Evolutionary conservation across 2,329 filamentous ascomycete species (phyloP).

Genomic region (Emmonsiellopsis sp.): DNA sequence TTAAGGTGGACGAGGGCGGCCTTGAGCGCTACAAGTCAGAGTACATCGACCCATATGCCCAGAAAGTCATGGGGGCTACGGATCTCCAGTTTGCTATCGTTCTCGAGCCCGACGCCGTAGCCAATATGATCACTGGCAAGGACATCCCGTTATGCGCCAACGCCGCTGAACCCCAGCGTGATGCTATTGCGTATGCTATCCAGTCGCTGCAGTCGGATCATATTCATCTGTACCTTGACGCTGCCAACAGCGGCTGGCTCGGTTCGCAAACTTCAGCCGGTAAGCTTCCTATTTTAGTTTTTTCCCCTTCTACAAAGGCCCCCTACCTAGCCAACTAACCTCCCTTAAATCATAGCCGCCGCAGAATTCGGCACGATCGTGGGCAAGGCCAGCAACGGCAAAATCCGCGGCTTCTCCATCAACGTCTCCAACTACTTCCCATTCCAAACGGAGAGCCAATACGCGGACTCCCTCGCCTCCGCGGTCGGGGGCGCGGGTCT

Average conservation of each 20-base stretch:
- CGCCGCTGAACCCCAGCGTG: conserved; percentile 46
- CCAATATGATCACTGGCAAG: conserved; percentile 54
- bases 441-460: conserved; percentile 43
- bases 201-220: conserved; percentile 43
- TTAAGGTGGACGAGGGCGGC: conserved; percentile 44
- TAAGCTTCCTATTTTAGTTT: not conserved
- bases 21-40: conserved; percentile 40
- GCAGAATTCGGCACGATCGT: conserved; percentile 40
- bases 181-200: conserved; percentile 29
- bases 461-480: conserved; percentile 43
- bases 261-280: conserved; percentile 37
- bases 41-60: conserved; percentile 47
- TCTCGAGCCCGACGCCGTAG: conserved; percentile 54
- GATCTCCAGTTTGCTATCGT: conserved; percentile 43
- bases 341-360: conserved; percentile 45
- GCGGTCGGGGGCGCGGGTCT: conserved; percentile 39
- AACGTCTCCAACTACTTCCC: conserved; percentile 54
- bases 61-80: conserved; percentile 44
- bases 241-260: conserved; percentile 55
- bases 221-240: conserved; percentile 55
- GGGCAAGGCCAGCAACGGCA: conserved; percentile 37
- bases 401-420: conserved; percentile 45
- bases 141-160: conserved; percentile 46
- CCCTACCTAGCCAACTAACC: not conserved
- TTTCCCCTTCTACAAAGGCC: not conserved